Conservation (phyloP, 192 early-diverging fungal genomes). For the Entomortierella beljakovae region DNA sequence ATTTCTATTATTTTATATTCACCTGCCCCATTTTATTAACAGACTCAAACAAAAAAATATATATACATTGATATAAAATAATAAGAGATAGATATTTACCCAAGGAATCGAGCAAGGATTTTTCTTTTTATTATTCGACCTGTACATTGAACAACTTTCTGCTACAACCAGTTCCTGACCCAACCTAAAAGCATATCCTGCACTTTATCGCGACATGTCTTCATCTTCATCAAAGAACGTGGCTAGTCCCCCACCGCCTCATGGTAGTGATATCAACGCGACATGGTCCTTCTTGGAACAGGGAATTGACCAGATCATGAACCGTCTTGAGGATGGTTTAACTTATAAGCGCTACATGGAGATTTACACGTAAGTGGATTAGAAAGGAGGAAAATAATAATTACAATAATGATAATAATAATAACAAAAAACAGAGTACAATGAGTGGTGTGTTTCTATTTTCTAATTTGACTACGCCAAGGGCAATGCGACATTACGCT, state of each 20-base stretch:
- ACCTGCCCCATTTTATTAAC: no score
- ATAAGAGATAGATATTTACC: no score
- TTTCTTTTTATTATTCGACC: no score
- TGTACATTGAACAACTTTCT: neutral
- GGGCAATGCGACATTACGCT: neutral
- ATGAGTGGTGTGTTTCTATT: no score
- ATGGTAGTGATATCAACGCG: constrained; percentile 62
- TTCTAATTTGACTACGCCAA: neutral
- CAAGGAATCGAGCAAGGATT: no score
- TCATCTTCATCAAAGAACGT: constrained; percentile 46
- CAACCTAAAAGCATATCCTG: neutral
- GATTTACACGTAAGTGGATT: constrained; percentile 85
- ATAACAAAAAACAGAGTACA: no score
- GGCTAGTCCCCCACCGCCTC: constrained; percentile 56
- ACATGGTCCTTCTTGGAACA: constrained; percentile 83
- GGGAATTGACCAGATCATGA: constrained; percentile 87
- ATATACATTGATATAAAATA: no score
- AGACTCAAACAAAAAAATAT: no score
- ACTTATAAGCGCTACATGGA: constrained; percentile 82
- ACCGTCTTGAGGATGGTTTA: constrained; percentile 78
- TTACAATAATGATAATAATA: no score
- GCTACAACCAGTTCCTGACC: neutral
- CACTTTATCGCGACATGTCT: constrained; percentile 22
- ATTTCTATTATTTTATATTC: no score
- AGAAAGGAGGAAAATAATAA: no score